phyloP scores from a whole-genome alignment of 176 grass and related monocot species.

The Avena sativa region DNA sequence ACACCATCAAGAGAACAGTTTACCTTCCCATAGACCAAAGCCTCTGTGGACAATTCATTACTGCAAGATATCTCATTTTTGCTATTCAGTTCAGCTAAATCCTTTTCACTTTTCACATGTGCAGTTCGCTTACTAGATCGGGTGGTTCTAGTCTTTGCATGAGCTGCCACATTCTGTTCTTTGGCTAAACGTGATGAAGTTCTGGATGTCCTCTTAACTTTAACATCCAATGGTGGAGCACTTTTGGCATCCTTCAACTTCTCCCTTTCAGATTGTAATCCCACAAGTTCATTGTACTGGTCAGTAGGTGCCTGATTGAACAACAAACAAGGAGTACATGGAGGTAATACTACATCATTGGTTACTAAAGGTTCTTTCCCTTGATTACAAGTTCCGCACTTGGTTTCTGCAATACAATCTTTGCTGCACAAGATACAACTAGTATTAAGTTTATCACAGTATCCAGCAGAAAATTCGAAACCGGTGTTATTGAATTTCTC shows the following conservation, averaged over 20 bases:
- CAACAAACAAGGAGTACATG: constrained; percentile 49
- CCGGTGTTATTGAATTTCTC: constrained; percentile 58
- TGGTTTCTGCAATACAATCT: constrained; percentile 29
- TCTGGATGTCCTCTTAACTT: constrained; percentile 48
- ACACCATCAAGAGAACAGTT: constrained; percentile 12
- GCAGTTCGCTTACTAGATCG: constrained; percentile 39
- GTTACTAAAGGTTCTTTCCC: constrained; percentile 20
- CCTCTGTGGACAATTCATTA: constrained; percentile 31
- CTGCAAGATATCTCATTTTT: constrained; percentile 29
- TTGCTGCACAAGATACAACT: not conserved
- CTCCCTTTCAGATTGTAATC: constrained; percentile 23
- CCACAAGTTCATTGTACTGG: not conserved
- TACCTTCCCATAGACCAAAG: constrained; percentile 21
- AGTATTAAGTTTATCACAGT: constrained; percentile 31
- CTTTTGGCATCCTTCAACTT: constrained; percentile 34
- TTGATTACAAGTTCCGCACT: not conserved
- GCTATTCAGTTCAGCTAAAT: constrained; percentile 21
- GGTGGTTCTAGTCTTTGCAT: constrained; percentile 49
- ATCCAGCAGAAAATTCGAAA: constrained; percentile 33
- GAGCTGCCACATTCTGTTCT: constrained; percentile 32
- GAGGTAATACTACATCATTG: constrained; percentile 37
- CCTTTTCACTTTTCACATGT: constrained; percentile 39
- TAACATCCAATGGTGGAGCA: constrained; percentile 36
- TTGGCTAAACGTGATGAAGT: constrained; percentile 44
- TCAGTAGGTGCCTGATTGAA: constrained; percentile 33